Conservation (phyloP, 2,329 filamentous ascomycete species). For the Claviceps digitariae region DNA sequence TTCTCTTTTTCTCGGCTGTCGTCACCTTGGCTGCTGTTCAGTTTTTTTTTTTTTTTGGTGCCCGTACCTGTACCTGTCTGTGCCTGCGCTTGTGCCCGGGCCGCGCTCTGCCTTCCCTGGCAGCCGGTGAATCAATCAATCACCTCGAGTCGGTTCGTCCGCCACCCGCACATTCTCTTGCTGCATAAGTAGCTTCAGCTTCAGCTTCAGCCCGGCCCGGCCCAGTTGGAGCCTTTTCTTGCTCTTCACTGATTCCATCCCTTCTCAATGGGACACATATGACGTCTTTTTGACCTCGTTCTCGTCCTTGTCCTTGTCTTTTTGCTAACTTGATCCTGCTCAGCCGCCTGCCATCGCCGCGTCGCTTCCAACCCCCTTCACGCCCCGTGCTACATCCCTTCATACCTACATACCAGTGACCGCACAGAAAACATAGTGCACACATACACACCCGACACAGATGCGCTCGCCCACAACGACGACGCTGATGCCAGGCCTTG, state of each 20-base stretch:
- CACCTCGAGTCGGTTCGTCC: not conserved
- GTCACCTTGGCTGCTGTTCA: not conserved
- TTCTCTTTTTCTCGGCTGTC: not conserved
- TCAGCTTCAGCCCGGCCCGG: not conserved
- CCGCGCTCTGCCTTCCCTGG: not conserved
- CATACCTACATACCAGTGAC: not conserved
- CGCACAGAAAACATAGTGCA: too few species aligned
- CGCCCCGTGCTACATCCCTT: too few species aligned
- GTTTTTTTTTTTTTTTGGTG: too few species aligned
- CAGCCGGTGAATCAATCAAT: not conserved
- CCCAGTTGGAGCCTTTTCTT: not conserved
- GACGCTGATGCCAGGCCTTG: slow-evolving; percentile 25
- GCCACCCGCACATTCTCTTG: slow-evolving; percentile 9
- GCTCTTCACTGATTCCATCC: not conserved
- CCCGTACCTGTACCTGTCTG: not conserved
- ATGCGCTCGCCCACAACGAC: slow-evolving; percentile 15
- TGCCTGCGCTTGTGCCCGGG: not conserved
- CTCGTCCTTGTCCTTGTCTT: too few species aligned
- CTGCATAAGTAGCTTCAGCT: not conserved
- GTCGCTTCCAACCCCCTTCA: too few species aligned
- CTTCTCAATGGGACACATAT: too few species aligned
- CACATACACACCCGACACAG: too few species aligned
- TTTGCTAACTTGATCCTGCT: not conserved
- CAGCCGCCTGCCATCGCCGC: not conserved
- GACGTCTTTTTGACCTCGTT: not conserved